Evolutionary conservation across 2,329 filamentous ascomycete genomes (phyloP), one percentile per base, ranked within the genome.

Genomic region (Pseudogymnoascus sp.): DNA sequence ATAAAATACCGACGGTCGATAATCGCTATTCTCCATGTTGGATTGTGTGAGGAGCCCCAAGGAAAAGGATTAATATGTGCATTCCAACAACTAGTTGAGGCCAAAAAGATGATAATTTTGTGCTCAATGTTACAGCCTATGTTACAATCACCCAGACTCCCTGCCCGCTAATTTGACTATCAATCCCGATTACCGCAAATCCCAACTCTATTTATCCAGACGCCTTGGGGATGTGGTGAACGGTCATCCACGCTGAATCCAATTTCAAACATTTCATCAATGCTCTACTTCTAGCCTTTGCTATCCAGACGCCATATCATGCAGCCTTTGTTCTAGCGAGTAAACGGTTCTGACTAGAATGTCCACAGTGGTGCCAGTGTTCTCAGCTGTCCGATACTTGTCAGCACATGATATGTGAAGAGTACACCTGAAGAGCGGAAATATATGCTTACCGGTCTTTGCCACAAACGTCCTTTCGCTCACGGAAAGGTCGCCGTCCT

Each of bases 401-500:
- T 64, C 35, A 58, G 54, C 35, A 20, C 47, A 6, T 20, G 61
- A 57, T 61, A 41, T 43, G 7, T 39, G 6, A 25, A 58, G 37
- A 43, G 11, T n/a, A 12, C 2, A 16, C n/a, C 43, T 16, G 57
- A 41, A 22, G n/a, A 39, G 12, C n/a, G 20, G n/a, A 14, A 28
- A 25, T 28, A 16, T 70, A 2, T 74, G 61, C 43, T 71, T 70
- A 60, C 78, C 78, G 38, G 75, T 75, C 62, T 73, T 72, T 11
- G 69, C 68, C 62, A 78, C 79, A 50, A 81, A 76, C 0, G 66
- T 64, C 43, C 69, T 77, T 0, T 76, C 77, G 2, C 67, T 64
- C 6, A 72, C 71, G 0, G 76, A 73, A 30, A 81, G 70, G 7
- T 81, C 77, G 4, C 74, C 71, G n/a, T 72, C 67, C 4, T 62